Evolutionary conservation across 768 basidiomycete genomes (phyloP), one percentile per base, ranked within the genome.

Genomic region (Leucosporidium scottii): DNA sequence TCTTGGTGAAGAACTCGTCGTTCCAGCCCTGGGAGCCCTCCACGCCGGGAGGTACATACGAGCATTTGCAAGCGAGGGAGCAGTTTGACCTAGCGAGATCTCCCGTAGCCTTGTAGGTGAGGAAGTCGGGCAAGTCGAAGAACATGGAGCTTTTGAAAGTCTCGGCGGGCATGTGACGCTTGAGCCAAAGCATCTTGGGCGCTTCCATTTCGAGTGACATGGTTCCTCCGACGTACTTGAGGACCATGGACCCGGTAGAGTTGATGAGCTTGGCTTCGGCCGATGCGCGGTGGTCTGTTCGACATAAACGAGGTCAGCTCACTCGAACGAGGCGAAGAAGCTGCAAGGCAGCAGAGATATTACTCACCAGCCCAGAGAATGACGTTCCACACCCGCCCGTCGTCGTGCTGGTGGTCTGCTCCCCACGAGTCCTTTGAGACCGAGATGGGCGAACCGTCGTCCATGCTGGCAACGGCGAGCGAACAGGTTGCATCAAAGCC

Each of bases 201-300:
- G 97, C 85, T 79, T 97, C 94, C 96, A 98, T 98, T 79, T 98
- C 93, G 53, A 97, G 84, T 90, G 96, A 70, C 88, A 99, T 97
- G 48, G 85, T 89, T 55, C 93, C 93, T 15, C 96, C 96, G 57
- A 98, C 93, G 79, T 93, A 98, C 65, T 93, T 87, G 73, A 98
- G 81, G 48, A 96, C 92, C 34, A 86, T 82, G 59, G 90, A 90
- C 2, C 86, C 87, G 3, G 88, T 90, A 31, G 81, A 80, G 77
- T 98, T 98, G 82, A 98, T 93, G 53, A 87, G 77, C 53, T 90
- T 85, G 3, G 94, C 94, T 77, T 99, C 93, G 75, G 87, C 82
- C 79, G 91, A 88, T 0, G 96, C 94, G 59, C 94, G 85, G 78
- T 96, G 93, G 78, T 58, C 63, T 44, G 57, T 9, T 10, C 9